Evolutionary conservation across 2,329 filamentous ascomycete species (phyloP).

Genomic region (Chrysosporium queenslandicum): DNA sequence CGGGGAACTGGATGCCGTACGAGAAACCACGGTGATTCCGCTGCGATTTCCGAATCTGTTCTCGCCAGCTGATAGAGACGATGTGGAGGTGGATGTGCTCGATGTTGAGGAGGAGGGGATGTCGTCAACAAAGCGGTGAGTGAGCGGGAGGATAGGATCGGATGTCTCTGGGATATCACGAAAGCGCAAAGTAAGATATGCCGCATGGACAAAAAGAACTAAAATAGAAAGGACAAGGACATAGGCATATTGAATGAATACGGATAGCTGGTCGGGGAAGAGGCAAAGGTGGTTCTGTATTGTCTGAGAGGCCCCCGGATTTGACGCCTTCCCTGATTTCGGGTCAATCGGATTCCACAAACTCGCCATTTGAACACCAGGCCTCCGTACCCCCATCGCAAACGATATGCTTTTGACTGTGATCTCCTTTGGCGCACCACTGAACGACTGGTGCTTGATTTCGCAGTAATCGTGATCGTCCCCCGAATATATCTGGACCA

Average conservation of each 20-base stretch:
- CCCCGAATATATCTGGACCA: conserved; percentile 80
- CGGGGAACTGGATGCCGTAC: conserved; percentile 9
- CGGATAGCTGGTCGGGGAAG: conserved; percentile 74
- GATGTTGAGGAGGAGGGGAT: conserved; percentile 24
- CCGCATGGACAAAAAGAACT: conserved; percentile 39
- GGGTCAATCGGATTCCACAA: conserved; percentile 82
- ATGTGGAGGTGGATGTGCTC: conserved; percentile 21
- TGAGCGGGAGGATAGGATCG: conserved; percentile 24
- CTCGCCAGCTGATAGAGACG: conserved; percentile 11
- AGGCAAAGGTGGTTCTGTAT: conserved; percentile 85
- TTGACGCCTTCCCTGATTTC: conserved; percentile 27
- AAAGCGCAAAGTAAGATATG: conserved; percentile 23
- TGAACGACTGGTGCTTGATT: conserved; percentile 62
- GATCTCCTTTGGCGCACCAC: conserved; percentile 60
- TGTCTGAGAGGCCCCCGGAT: conserved; percentile 40
- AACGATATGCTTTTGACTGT: conserved; percentile 92
- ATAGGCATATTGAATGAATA: conserved; percentile 67
- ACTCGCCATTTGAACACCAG: conserved; percentile 79
- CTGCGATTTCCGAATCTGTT: conserved; percentile 12
- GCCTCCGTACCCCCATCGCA: conserved; percentile 87
- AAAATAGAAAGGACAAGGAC: conserved; percentile 48
- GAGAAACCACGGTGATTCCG: conserved; percentile 8
- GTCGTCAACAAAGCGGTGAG: conserved; percentile 20
- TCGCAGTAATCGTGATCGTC: conserved; percentile 99
- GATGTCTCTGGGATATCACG: conserved; percentile 15